Conservation (phyloP, 768 basidiomycete species). For the Kwoniella botswanensis region DNA sequence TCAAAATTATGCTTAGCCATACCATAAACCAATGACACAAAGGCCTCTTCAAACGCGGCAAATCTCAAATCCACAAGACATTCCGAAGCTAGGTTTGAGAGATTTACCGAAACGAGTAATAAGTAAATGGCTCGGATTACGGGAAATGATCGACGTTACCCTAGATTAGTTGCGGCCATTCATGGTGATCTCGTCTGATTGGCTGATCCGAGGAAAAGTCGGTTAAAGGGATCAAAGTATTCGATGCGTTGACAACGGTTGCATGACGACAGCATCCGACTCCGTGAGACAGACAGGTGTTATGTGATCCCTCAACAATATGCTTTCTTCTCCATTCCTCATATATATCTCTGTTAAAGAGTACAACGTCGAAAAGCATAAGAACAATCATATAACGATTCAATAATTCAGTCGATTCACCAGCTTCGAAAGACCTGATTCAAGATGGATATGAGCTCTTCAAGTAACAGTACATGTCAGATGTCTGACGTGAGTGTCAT, state of each 20-base stretch:
- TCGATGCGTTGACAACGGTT: background rate
- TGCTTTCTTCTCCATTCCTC: too few relatives aligned
- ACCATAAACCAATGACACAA: constrained; percentile 10
- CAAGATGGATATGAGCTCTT: constrained; percentile 13
- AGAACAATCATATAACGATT: background rate
- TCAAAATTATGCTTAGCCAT: background rate
- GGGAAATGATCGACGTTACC: constrained; percentile 12
- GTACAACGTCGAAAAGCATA: background rate
- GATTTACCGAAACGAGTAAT: constrained; percentile 6
- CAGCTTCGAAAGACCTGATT: background rate
- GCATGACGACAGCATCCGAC: background rate
- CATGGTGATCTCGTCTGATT: constrained; percentile 2
- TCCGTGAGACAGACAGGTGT: too few relatives aligned
- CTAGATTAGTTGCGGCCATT: constrained; percentile 16
- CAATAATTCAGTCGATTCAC: too few relatives aligned
- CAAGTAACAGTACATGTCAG: constrained; percentile 14
- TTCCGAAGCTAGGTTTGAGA: constrained; percentile 4
- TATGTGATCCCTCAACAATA: too few relatives aligned
- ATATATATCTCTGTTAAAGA: background rate
- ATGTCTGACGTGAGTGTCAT: constrained; percentile 21
- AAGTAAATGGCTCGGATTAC: constrained; percentile 14
- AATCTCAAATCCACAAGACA: background rate
- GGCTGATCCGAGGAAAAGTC: background rate
- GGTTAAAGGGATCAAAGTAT: background rate
- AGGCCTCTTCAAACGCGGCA: constrained; percentile 21